Evolutionary conservation across 345 rosid genomes (phyloP).

Genomic region (Lumnitzera littorea): DNA sequence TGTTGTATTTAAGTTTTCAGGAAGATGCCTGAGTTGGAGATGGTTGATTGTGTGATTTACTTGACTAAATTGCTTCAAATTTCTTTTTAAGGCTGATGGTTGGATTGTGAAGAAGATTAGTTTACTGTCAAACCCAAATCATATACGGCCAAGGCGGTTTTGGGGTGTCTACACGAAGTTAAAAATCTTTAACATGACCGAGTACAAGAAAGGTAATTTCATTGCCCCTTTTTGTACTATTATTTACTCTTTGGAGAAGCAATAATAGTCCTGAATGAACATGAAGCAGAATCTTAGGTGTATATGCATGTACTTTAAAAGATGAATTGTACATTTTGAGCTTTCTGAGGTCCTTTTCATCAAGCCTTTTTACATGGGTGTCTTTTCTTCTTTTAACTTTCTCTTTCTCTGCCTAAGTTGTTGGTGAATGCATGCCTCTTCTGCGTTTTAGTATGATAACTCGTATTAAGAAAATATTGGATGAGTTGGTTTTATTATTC

Average conservation of each 20-base stretch:
- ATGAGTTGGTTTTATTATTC: not conserved
- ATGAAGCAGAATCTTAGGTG: too few species aligned
- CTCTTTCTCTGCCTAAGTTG: too few species aligned
- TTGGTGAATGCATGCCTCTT: too few species aligned
- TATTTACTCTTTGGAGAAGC: too few species aligned
- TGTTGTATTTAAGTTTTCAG: too few species aligned
- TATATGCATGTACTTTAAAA: too few species aligned
- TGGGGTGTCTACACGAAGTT: constrained; percentile 99
- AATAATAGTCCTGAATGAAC: too few species aligned
- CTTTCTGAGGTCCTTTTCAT: too few species aligned
- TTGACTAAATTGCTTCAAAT: not conserved
- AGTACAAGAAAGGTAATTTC: constrained; percentile 64
- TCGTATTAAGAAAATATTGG: too few species aligned
- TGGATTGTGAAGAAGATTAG: constrained; percentile 91
- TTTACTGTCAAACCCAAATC: constrained; percentile 82
- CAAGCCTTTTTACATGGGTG: too few species aligned
- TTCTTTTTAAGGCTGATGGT: constrained; percentile 72
- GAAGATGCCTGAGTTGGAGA: not conserved
- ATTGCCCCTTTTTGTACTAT: not conserved
- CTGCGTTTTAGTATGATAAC: not conserved
- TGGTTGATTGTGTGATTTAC: not conserved
- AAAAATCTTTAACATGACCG: constrained; percentile 85
- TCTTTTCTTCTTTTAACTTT: too few species aligned
- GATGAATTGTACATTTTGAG: too few species aligned
- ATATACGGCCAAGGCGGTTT: constrained; percentile 74